These are phyloP conservation scores for Fusarium brachygibbosum DNA, from an alignment of 2,329 filamentous ascomycete species.

Conservation along the genomic window DNA sequence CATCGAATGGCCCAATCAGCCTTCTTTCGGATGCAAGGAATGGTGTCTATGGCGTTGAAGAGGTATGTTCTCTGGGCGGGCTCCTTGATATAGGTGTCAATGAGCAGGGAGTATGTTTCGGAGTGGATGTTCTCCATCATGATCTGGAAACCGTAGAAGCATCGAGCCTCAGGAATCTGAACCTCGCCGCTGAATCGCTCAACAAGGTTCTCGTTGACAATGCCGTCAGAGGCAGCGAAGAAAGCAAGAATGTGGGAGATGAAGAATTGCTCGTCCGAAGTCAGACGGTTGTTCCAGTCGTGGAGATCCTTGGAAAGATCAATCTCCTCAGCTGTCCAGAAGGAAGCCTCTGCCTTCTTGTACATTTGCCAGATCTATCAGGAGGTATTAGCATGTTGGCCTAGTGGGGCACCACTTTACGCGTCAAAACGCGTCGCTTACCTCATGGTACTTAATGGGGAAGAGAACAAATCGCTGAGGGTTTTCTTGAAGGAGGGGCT, in stretches of 20 bases:
- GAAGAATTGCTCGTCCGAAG: slow-evolving; percentile 97
- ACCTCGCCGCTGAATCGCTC: slow-evolving; percentile 98
- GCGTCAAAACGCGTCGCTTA: slow-evolving; percentile 76
- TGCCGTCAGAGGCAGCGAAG: slow-evolving; percentile 98
- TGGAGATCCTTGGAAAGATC: slow-evolving; percentile 98
- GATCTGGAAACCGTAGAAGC: slow-evolving; percentile 99
- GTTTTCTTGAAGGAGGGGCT: slow-evolving; percentile 96
- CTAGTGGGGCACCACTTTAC: slow-evolving; percentile 69
- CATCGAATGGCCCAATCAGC: slow-evolving; percentile 96
- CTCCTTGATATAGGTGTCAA: slow-evolving; percentile 99
- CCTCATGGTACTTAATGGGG: slow-evolving; percentile 99
- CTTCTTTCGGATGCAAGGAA: slow-evolving; percentile 98
- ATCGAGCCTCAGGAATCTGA: slow-evolving; percentile 96
- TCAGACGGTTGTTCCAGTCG: slow-evolving; percentile 99
- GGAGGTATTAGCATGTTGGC: slow-evolving; percentile 56
- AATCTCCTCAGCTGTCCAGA: slow-evolving; percentile 99
- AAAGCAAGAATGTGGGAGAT: slow-evolving; percentile 98
- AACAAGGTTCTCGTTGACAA: slow-evolving; percentile 99
- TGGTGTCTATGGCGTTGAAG: slow-evolving; percentile 99
- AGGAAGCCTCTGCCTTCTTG: slow-evolving; percentile 99
- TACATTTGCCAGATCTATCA: slow-evolving; percentile 99
- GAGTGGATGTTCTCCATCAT: slow-evolving; percentile 99
- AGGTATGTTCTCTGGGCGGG: slow-evolving; percentile 92
- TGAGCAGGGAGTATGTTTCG: slow-evolving; percentile 98
- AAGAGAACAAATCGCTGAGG: slow-evolving; percentile 96